phyloP scores from a whole-genome alignment of 2,329 filamentous ascomycete genomes.

The Decorospora gaudefroyi region DNA sequence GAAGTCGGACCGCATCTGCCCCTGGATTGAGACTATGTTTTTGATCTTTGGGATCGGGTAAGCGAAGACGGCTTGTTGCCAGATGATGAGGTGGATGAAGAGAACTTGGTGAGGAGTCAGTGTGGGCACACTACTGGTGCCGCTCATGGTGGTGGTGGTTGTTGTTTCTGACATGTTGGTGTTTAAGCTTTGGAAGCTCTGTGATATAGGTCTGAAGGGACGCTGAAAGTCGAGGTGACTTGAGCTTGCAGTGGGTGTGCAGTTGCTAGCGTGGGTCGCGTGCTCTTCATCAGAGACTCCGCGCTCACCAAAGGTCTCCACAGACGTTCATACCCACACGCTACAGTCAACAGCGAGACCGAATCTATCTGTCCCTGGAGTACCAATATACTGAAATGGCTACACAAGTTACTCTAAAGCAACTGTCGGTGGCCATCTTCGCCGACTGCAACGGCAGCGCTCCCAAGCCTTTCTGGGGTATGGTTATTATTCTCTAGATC shows the following conservation, averaged over 20 bases:
- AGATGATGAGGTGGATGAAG: constrained; percentile 1
- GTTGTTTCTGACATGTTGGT: background rate
- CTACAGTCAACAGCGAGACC: too few species aligned
- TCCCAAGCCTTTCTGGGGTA: too few species aligned
- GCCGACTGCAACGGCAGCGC: too few species aligned
- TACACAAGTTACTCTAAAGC: too few species aligned
- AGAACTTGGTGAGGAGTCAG: background rate
- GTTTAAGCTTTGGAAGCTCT: background rate
- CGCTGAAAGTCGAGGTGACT: too few species aligned
- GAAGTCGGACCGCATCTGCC: background rate
- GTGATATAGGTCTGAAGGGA: too few species aligned
- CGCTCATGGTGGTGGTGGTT: background rate
- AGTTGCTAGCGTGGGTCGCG: background rate
- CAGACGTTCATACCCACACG: too few species aligned
- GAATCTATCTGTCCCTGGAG: too few species aligned
- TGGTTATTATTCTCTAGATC: too few species aligned
- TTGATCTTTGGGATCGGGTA: background rate
- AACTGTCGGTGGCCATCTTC: too few species aligned
- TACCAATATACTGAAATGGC: too few species aligned
- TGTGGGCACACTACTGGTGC: background rate
- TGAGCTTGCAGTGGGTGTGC: background rate
- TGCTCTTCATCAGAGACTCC: too few species aligned
- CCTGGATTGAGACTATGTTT: background rate
- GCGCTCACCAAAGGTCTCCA: background rate
- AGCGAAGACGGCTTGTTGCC: constrained; percentile 1